Conservation (phyloP, 495 filamentous ascomycete species). For the Annulohypoxylon maeteangense region DNA sequence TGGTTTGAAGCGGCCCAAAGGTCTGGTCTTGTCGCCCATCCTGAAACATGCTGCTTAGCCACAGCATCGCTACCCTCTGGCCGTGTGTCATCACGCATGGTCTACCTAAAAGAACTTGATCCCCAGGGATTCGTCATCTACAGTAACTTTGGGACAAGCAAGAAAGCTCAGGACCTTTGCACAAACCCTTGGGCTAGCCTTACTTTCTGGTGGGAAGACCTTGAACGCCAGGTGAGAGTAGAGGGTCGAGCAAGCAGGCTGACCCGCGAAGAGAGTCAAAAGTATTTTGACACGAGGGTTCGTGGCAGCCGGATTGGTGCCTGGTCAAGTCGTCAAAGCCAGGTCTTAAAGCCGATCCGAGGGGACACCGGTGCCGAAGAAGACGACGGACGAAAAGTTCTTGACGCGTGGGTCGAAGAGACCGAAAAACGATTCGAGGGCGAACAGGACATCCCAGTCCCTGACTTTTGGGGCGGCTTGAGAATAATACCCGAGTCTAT, state of each 20-base stretch:
- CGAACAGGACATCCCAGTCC: slow-evolving; percentile 82
- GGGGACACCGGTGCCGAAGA: slow-evolving; percentile 47
- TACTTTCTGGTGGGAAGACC: slow-evolving; percentile 78
- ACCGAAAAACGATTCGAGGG: slow-evolving; percentile 78
- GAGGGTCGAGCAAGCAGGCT: slow-evolving; percentile 79
- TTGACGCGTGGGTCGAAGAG: slow-evolving; percentile 76
- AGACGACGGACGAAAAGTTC: slow-evolving; percentile 70
- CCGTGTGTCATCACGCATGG: slow-evolving; percentile 81
- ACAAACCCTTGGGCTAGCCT: slow-evolving; percentile 74
- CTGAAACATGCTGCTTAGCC: slow-evolving; percentile 79
- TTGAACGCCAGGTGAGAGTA: slow-evolving; percentile 87
- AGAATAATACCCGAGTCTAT: slow-evolving; percentile 85
- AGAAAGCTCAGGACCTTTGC: slow-evolving; percentile 72
- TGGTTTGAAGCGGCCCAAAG: slow-evolving; percentile 83
- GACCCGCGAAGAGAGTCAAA: slow-evolving; percentile 76
- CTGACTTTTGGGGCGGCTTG: slow-evolving; percentile 93
- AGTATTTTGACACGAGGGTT: slow-evolving; percentile 86
- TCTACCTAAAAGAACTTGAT: slow-evolving; percentile 92
- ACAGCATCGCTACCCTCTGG: slow-evolving; percentile 89
- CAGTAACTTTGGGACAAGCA: slow-evolving; percentile 85
- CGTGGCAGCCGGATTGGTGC: slow-evolving; percentile 86
- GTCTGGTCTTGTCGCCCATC: slow-evolving; percentile 69
- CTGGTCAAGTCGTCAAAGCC: slow-evolving; percentile 92
- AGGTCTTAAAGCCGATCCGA: slow-evolving; percentile 66
- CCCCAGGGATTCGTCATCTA: slow-evolving; percentile 83